These are phyloP conservation scores for Linnemannia schmuckeri DNA, from an alignment of 192 early-diverging fungal species.

Conservation along the genomic window DNA sequence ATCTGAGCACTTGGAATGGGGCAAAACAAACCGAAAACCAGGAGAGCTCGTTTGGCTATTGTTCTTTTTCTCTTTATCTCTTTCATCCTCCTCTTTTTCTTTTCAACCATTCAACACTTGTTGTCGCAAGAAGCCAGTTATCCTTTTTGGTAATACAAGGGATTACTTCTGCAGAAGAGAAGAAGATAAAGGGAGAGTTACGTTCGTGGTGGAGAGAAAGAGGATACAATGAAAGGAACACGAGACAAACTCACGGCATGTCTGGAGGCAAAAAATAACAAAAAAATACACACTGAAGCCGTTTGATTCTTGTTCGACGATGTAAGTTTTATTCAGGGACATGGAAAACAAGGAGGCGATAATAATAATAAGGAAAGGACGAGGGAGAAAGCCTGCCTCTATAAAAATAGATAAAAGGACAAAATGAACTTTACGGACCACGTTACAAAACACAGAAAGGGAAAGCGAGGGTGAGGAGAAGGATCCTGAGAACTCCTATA, in stretches of 20 bases:
- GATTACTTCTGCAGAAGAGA: neutral
- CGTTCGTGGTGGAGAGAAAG: neutral
- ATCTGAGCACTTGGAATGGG: neutral
- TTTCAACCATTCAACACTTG: neutral
- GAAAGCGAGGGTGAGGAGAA: neutral
- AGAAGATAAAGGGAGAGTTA: too few relatives aligned
- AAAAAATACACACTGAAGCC: neutral
- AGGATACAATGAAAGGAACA: neutral
- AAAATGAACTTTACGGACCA: neutral
- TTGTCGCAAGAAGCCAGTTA: neutral
- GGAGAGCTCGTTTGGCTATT: neutral
- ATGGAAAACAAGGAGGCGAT: neutral
- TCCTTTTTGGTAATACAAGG: neutral
- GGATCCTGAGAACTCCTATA: neutral
- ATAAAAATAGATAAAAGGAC: neutral
- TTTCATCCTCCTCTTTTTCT: neutral
- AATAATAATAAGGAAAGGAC: neutral
- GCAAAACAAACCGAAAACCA: slow-evolving; percentile 2
- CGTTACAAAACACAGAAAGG: neutral
- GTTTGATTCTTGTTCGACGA: neutral
- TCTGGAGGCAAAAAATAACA: neutral
- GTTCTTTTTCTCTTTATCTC: neutral
- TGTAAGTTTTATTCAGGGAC: neutral
- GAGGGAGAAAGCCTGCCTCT: neutral
- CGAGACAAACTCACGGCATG: neutral